phyloP scores from a whole-genome alignment of 108 stramenopile species.

The Skeletonema menzelii region DNA sequence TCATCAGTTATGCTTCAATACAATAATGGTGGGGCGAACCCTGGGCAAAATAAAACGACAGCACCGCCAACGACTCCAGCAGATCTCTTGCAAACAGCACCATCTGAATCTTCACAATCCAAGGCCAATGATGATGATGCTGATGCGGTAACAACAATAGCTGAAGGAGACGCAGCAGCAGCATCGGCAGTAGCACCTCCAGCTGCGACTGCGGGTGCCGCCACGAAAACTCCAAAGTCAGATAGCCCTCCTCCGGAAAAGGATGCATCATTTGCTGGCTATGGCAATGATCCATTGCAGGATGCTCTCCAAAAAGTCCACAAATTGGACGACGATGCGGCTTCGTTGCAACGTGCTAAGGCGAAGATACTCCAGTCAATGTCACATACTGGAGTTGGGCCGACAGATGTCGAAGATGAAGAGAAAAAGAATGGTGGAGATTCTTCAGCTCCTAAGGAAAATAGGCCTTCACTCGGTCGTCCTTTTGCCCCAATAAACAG shows the following conservation, averaged over 20 bases:
- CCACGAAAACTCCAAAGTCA: not conserved
- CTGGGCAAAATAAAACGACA: not conserved
- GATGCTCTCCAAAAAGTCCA: not conserved
- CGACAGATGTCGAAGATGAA: not conserved
- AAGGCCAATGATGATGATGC: not conserved
- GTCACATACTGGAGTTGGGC: not conserved
- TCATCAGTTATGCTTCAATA: not conserved
- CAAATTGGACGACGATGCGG: not conserved
- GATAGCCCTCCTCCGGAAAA: not conserved
- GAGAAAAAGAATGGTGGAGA: not conserved
- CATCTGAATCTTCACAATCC: not conserved
- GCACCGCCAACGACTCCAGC: not conserved
- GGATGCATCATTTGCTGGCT: not conserved
- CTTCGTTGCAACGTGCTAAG: not conserved
- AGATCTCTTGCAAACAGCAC: not conserved
- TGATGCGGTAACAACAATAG: not conserved
- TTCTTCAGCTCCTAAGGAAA: not conserved
- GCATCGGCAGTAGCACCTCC: not conserved
- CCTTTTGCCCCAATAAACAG: not conserved
- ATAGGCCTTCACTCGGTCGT: not conserved
- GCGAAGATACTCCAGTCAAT: not conserved
- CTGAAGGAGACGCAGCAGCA: not conserved
- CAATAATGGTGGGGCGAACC: not conserved
- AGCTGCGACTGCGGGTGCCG: not conserved
- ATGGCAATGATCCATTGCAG: not conserved